Evolutionary conservation across 768 basidiomycete species (phyloP).

Genomic region (Amanita rimosa): DNA sequence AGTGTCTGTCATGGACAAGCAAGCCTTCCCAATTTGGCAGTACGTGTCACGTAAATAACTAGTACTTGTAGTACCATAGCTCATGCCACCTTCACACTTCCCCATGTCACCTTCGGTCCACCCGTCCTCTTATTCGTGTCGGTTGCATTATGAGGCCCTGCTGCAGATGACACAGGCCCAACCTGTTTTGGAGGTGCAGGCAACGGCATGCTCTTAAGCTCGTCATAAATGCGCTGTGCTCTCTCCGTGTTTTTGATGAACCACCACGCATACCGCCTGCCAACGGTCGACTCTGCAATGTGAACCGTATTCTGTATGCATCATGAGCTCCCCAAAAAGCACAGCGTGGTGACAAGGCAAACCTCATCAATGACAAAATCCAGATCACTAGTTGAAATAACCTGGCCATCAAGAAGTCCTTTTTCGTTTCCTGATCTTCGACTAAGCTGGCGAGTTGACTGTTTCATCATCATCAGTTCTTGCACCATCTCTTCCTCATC

Average conservation of each 20-base stretch:
- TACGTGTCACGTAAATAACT: background rate
- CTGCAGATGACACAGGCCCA: slow-evolving; percentile 11
- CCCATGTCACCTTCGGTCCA: slow-evolving; percentile 56
- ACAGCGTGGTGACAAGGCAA: slow-evolving; percentile 14
- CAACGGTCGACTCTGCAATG: slow-evolving; percentile 90
- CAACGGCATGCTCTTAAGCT: slow-evolving; percentile 45
- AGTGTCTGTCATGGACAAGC: background rate
- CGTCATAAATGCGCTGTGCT: slow-evolving; percentile 78
- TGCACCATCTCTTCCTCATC: slow-evolving; percentile 93
- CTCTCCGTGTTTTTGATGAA: slow-evolving; percentile 95
- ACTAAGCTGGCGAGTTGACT: slow-evolving; percentile 67
- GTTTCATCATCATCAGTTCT: slow-evolving; percentile 96
- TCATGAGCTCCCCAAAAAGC: background rate
- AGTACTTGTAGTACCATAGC: too few relatives aligned
- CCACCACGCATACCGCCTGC: slow-evolving; percentile 91
- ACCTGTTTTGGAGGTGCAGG: slow-evolving; percentile 23
- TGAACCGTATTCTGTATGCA: slow-evolving; percentile 81
- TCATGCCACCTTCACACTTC: slow-evolving; percentile 29
- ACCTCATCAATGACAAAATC: slow-evolving; percentile 95
- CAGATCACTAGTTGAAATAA: slow-evolving; percentile 83
- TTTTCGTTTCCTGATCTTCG: slow-evolving; percentile 47
- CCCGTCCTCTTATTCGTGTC: slow-evolving; percentile 21
- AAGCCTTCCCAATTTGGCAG: background rate
- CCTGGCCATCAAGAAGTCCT: slow-evolving; percentile 73
- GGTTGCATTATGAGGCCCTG: slow-evolving; percentile 5